phyloP scores from a whole-genome alignment of 2,329 filamentous ascomycete genomes.

The Colletotrichum cuscutae region DNA sequence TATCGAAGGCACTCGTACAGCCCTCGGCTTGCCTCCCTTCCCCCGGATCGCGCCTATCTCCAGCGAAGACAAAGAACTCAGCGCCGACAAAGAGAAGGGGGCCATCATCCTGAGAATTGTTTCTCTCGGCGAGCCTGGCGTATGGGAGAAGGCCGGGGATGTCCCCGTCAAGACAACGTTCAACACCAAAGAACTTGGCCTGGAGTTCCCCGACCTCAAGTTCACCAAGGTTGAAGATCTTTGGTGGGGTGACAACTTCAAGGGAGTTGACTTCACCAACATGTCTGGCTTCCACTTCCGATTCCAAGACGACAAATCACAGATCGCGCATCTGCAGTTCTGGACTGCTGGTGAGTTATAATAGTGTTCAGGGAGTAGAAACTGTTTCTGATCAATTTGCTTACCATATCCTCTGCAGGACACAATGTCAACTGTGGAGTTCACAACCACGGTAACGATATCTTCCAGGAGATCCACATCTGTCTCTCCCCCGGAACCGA shows the following conservation, averaged over 20 bases:
- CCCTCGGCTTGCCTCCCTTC: neutral
- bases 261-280: conserved; percentile 16
- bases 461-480: neutral
- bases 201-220: neutral
- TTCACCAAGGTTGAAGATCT: conserved; percentile 10
- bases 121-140: neutral
- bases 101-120: neutral
- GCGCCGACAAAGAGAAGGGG: neutral
- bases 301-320: neutral
- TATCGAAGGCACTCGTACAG: neutral
- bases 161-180: neutral
- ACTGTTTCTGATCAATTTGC: neutral
- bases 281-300: conserved; percentile 12
- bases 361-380: neutral
- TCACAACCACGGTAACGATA: neutral
- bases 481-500: neutral
- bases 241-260: conserved; percentile 10
- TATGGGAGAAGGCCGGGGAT: neutral
- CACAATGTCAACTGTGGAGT: neutral
- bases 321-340: neutral
- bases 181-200: neutral
- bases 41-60: neutral
- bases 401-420: neutral
- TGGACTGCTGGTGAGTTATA: neutral
- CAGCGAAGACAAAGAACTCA: neutral